These are phyloP conservation scores for Yamadazyma kanchanaburiensis DNA, from an alignment of 1,139 yeast species.

Conservation along the genomic window DNA sequence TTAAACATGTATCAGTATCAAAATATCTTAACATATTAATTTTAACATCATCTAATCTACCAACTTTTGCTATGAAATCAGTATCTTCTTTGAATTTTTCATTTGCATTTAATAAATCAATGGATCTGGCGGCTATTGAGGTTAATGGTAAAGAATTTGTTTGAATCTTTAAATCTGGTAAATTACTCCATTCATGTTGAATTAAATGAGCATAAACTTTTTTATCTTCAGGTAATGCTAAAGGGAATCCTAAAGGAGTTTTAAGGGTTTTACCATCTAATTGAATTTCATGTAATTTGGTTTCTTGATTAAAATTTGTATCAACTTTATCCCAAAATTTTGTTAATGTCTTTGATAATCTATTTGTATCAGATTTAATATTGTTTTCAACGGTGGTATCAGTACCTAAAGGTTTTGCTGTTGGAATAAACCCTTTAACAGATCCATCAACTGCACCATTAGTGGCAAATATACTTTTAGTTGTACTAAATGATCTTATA, in stretches of 20 bases:
- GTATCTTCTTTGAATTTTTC: constrained; percentile 26
- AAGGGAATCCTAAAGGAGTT: constrained; percentile 77
- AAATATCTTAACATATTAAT: constrained; percentile 67
- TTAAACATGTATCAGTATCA: constrained; percentile 90
- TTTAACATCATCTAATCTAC: constrained; percentile 54
- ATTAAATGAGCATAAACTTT: constrained; percentile 67
- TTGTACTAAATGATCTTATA: constrained; percentile 1
- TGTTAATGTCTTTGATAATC: constrained; percentile 64
- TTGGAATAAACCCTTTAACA: constrained; percentile 5
- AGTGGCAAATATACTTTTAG: too few species aligned
- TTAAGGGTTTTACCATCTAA: constrained; percentile 74
- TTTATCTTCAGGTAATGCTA: constrained; percentile 62
- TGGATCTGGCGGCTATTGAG: constrained; percentile 79
- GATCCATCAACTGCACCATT: constrained; percentile 9
- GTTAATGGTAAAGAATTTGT: constrained; percentile 85
- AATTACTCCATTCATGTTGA: constrained; percentile 83
- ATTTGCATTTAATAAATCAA: constrained; percentile 53
- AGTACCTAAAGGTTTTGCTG: constrained; percentile 23
- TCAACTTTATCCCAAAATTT: constrained; percentile 86
- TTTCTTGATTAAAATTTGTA: constrained; percentile 29
- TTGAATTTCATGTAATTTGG: constrained; percentile 47
- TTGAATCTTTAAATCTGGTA: constrained; percentile 70
- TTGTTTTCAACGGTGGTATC: constrained; percentile 52
- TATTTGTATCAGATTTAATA: constrained; percentile 59
- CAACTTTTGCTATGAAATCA: constrained; percentile 57